Base-by-base conservation (phyloP, 495 filamentous ascomycete genomes). In the Podospora pseudoanserina region DNA sequence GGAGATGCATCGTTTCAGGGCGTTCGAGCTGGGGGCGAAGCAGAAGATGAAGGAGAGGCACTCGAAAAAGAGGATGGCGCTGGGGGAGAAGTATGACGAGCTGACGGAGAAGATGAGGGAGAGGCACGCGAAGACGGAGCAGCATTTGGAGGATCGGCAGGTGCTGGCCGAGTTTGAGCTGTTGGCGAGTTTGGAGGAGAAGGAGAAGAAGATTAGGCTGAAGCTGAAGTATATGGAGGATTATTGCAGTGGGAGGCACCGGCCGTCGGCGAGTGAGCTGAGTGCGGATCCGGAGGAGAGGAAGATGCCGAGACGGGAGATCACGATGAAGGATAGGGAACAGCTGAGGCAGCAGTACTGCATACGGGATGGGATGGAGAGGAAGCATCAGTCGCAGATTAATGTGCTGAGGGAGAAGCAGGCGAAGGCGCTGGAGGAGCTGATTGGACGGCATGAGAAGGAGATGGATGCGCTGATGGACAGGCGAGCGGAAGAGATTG, bases 371-470 rank as follows among this genome's bases (percentile, higher is more conserved):
- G 83, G 86, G 63, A 89, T 94, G 86, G 87, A 88, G 61, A 84
- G 86, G 15, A 85, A 90, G 2, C 91, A 94, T 70, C 83, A 88
- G 59, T 81, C 86, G 19, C 88, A 89, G 67, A 91, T 95, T 78
- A 92, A 94, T 68, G 91, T 94, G 1, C 84, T 95, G 66, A 83
- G 92, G 6, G 92, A 92, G 66, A 87, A 87, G 59, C 92, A 95
- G 71, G 88, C 88, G 4, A 85, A 89, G 70, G 82, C 88, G 61
- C 81, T 91, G 67, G 88, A 91, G 70, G 86, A 89, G 68, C 81
- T 92, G 5, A 79, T 86, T 3, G 82, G 82, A 34, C 84, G 89
- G 28, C 90, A 93, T 78, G 85, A 86, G 63, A 77, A 77, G 27
- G 91, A 95, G 76, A 77, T 90, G 32, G 79, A 85, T 4, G 77